phyloP scores from a whole-genome alignment of 208 protist genomes.

The Novymonas esmeraldas region DNA sequence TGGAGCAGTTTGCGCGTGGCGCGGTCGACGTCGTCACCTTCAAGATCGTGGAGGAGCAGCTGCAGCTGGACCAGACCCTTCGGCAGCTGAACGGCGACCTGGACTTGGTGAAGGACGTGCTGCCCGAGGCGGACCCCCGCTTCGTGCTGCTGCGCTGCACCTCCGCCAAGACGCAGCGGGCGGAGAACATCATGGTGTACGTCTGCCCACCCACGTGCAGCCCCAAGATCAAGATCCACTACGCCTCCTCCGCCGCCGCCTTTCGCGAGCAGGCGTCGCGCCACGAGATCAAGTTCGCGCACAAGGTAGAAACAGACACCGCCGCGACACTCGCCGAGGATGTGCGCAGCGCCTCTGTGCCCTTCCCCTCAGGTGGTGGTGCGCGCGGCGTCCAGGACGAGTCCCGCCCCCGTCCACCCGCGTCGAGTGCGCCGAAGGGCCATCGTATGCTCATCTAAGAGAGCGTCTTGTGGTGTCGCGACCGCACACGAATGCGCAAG shows the following conservation, averaged over 20 bases:
- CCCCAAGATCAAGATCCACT: slow-evolving; percentile 71
- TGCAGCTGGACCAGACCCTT: slow-evolving; percentile 24
- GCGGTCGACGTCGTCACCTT: slow-evolving; percentile 51
- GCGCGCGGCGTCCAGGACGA: slow-evolving; percentile 6
- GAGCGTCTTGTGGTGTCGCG: background rate
- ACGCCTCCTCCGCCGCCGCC: slow-evolving; percentile 68
- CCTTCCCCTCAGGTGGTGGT: slow-evolving; percentile 15
- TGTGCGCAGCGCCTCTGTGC: slow-evolving; percentile 49
- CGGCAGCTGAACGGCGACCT: slow-evolving; percentile 18
- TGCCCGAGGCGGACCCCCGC: slow-evolving; percentile 36
- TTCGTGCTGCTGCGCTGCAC: slow-evolving; percentile 43
- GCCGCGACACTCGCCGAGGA: slow-evolving; percentile 43
- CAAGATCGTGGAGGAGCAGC: slow-evolving; percentile 34
- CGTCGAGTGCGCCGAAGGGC: slow-evolving; percentile 33
- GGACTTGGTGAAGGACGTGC: slow-evolving; percentile 27
- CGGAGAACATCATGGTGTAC: slow-evolving; percentile 63
- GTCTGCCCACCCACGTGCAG: slow-evolving; percentile 69
- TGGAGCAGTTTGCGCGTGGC: slow-evolving; percentile 39
- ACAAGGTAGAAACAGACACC: slow-evolving; percentile 54
- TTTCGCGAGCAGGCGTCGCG: slow-evolving; percentile 55
- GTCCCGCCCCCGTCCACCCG: slow-evolving; percentile 10
- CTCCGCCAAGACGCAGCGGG: slow-evolving; percentile 21
- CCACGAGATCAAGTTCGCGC: slow-evolving; percentile 48
- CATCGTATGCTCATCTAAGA: slow-evolving; percentile 66
- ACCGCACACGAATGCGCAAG: background rate